Percentiles rank a stretch among this genome's conserved stretches.
Evolutionary conservation across 345 rosid genomes (phyloP).

Genomic region (Dipteronia dyeriana): DNA sequence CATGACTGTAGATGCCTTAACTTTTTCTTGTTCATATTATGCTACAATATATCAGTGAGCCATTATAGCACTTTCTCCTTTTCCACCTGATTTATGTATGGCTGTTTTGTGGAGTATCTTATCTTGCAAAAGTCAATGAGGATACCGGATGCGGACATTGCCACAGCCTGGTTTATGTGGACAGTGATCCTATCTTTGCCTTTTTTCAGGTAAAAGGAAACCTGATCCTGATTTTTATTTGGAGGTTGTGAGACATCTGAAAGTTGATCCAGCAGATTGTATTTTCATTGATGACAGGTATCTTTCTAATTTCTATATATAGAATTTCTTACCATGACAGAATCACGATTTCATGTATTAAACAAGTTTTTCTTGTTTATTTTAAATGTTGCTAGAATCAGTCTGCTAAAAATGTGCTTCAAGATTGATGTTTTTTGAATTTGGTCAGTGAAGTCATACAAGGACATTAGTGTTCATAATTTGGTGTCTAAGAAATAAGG

Average conservation of each 20-base stretch:
- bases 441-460: not conserved
- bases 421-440: constrained; percentile 1
- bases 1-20: not conserved
- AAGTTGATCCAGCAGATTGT: constrained; percentile 72
- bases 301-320: constrained; percentile 2
- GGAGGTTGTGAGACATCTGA: constrained; percentile 58
- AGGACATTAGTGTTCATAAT: not conserved
- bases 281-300: constrained; percentile 86
- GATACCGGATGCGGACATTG: not conserved
- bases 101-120: not conserved
- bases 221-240: constrained; percentile 75
- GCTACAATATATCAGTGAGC: not conserved
- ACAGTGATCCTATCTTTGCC: constrained; percentile 12
- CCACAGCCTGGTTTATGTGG: not conserved
- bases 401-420: not conserved
- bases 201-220: constrained; percentile 77
- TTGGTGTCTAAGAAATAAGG: not conserved
- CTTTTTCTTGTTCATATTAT: not conserved
- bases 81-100: not conserved
- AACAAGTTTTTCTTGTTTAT: not conserved
- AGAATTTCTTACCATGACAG: not conserved
- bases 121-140: not conserved
- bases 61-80: too few species aligned
- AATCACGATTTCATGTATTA: not conserved
- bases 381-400: not conserved